phyloP scores from a whole-genome alignment of 208 protist species.

The Crithidia fasciculata region DNA sequence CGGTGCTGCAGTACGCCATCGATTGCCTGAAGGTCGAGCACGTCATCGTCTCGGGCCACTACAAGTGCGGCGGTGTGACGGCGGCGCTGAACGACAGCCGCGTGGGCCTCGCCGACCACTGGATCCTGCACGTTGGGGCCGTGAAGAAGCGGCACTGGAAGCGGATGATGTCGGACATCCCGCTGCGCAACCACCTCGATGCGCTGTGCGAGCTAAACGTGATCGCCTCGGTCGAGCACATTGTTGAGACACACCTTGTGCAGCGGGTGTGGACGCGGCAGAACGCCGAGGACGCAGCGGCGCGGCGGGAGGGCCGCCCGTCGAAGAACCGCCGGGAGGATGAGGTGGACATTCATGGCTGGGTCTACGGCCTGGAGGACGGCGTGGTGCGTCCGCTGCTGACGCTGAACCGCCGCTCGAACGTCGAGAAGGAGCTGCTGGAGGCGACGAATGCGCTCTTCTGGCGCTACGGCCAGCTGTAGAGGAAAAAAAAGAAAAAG shows the following conservation, averaged over 20 bases:
- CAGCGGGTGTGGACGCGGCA: conserved; percentile 50
- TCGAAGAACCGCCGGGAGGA: conserved; percentile 34
- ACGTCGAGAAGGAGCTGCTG: conserved; percentile 45
- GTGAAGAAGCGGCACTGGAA: conserved; percentile 77
- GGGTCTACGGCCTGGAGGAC: conserved; percentile 76
- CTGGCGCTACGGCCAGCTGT: conserved; percentile 60
- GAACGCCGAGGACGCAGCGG: conserved; percentile 58
- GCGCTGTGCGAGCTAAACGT: conserved; percentile 81
- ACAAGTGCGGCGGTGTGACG: conserved; percentile 93
- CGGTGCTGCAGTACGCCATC: conserved; percentile 94
- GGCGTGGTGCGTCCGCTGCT: conserved; percentile 68
- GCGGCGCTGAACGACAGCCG: conserved; percentile 60
- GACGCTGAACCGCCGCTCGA: conserved; percentile 59
- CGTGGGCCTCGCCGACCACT: conserved; percentile 79
- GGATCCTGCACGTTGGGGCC: conserved; percentile 74
- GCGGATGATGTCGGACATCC: conserved; percentile 56
- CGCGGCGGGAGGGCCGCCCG: conserved; percentile 32
- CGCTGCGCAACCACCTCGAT: conserved; percentile 51
- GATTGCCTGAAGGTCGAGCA: conserved; percentile 93
- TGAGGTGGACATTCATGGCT: conserved; percentile 76
- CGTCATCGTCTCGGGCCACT: conserved; percentile 95
- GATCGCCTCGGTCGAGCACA: conserved; percentile 64
- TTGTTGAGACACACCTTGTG: conserved; percentile 72
- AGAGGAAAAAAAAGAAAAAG: conserved; percentile 5
- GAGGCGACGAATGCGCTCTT: conserved; percentile 70